Conservation (phyloP, 108 stramenopile genomes). For the Cyclotella cryptica region DNA sequence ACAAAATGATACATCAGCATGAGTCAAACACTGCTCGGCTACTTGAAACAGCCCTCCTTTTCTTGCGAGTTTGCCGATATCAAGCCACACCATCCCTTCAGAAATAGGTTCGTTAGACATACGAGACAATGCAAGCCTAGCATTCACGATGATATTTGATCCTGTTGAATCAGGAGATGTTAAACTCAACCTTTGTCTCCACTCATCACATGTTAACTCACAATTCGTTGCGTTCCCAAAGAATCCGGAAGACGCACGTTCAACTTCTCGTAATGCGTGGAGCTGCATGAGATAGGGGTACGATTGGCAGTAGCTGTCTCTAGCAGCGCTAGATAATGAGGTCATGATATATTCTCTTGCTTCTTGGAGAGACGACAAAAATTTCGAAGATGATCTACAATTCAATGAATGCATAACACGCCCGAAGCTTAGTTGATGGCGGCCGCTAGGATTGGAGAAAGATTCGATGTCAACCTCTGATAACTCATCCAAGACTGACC, state of each 20-base stretch:
- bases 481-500: constrained; percentile 64
- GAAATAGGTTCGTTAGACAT: constrained; percentile 59
- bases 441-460: constrained; percentile 24
- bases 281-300: constrained; percentile 73
- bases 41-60: constrained; percentile 63
- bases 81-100: constrained; percentile 78
- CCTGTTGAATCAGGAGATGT: constrained; percentile 46
- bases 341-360: constrained; percentile 72
- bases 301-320: constrained; percentile 79
- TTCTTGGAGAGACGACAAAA: constrained; percentile 42
- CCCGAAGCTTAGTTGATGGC: constrained; percentile 67
- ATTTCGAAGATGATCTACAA: constrained; percentile 26
- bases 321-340: constrained; percentile 66
- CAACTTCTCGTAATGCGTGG: constrained; percentile 81
- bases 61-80: constrained; percentile 72
- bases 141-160: constrained; percentile 63
- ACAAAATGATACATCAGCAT: constrained; percentile 59
- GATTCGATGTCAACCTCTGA: constrained; percentile 18
- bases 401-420: constrained; percentile 69
- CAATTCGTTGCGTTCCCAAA: constrained; percentile 19
- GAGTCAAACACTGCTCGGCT: constrained; percentile 71
- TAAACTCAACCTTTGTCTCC: constrained; percentile 57
- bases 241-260: constrained; percentile 50
- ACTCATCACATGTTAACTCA: constrained; percentile 55
- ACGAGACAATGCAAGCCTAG: constrained; percentile 75